Evolutionary conservation across 257 asterid species (phyloP).

Genomic region (Solanum arcanum): DNA sequence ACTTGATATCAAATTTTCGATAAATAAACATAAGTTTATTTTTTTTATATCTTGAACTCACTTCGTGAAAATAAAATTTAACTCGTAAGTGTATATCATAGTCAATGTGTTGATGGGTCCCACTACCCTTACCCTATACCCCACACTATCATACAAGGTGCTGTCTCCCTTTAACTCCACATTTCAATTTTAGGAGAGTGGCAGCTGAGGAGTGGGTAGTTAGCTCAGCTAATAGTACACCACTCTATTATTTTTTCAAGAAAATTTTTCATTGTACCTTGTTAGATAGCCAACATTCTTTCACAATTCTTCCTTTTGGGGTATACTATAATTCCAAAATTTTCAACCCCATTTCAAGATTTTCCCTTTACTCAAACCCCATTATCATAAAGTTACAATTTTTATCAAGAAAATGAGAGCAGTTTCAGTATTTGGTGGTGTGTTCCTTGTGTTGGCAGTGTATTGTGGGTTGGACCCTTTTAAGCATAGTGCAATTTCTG

Average conservation of each 20-base stretch:
- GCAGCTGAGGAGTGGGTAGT: background rate
- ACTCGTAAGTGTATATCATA: background rate
- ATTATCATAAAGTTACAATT: background rate
- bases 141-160: background rate
- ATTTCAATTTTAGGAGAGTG: background rate
- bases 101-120: background rate
- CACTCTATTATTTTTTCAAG: background rate
- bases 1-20: too few species aligned
- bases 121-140: too few species aligned
- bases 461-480: conserved; percentile 92
- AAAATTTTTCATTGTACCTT: background rate
- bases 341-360: background rate
- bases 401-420: background rate
- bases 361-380: background rate
- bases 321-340: background rate
- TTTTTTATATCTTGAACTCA: too few species aligned
- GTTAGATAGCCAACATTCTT: background rate
- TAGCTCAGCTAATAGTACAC: background rate
- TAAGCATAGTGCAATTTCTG: conserved; percentile 50
- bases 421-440: conserved; percentile 27
- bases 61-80: too few species aligned
- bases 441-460: conserved; percentile 45
- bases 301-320: background rate
- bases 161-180: background rate
- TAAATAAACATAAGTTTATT: too few species aligned